Conservation (phyloP, 1,139 yeast species). For the Pichia sp. region DNA sequence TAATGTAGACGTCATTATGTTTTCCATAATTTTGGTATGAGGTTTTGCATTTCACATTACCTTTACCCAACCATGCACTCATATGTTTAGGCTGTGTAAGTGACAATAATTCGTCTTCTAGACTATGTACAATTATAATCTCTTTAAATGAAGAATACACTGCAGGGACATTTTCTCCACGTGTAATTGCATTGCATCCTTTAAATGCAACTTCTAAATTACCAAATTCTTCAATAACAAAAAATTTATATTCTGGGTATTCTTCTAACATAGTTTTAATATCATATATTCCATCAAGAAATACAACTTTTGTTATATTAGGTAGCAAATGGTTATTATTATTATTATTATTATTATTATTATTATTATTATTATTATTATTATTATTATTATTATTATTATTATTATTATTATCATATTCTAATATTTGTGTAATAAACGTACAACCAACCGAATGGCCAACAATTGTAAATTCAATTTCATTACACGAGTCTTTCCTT, state of each 20-base stretch:
- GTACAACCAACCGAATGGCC: conserved; percentile 90
- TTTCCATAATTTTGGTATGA: conserved; percentile 7
- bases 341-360: too few relatives aligned
- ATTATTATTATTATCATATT: conserved; percentile 17
- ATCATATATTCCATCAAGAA: conserved; percentile 50
- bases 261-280: conserved; percentile 36
- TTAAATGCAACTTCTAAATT: conserved; percentile 20
- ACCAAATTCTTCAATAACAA: conserved; percentile 41
- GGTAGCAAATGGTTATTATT: conserved; percentile 8
- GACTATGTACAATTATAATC: conserved; percentile 32
- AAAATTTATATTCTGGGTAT: conserved; percentile 38
- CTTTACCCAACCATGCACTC: conserved; percentile 22
- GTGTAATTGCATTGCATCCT: conserved; percentile 17
- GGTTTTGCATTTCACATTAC: neutral
- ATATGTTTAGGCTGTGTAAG: conserved; percentile 27
- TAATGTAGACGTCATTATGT: conserved; percentile 11
- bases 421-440: conserved; percentile 51
- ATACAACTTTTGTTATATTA: conserved; percentile 26
- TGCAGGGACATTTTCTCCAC: neutral
- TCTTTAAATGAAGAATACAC: conserved; percentile 11
- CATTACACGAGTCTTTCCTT: conserved; percentile 11
- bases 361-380: too few relatives aligned
- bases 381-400: neutral
- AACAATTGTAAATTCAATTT: conserved; percentile 33
- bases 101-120: conserved; percentile 32